A percentile compares a stretch with the other conserved stretches of the same genome.
Conservation (phyloP, 2,329 filamentous ascomycete genomes). For the Erysiphe pisi region DNA sequence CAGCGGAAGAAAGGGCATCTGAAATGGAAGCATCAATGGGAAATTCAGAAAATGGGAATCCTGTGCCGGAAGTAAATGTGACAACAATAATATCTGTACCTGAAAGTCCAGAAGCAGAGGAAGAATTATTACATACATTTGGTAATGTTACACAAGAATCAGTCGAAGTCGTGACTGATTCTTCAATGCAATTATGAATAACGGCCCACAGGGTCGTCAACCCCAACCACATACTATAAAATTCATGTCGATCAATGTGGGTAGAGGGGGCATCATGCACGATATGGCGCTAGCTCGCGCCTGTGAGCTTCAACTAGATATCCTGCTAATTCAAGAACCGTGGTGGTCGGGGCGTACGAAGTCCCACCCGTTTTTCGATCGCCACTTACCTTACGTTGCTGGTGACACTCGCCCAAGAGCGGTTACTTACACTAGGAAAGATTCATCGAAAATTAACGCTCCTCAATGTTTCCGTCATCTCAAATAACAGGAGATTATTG, state of each 20-base stretch:
- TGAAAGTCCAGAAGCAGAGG: too few relatives aligned
- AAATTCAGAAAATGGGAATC: too few relatives aligned
- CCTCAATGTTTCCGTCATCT: neutral
- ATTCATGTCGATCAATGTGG: slow-evolving; percentile 22
- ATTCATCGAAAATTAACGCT: neutral
- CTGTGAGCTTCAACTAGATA: neutral
- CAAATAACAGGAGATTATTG: neutral
- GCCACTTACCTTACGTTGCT: neutral
- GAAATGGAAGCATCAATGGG: too few relatives aligned
- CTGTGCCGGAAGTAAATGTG: too few relatives aligned
- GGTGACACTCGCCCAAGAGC: neutral
- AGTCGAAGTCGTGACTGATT: too few relatives aligned
- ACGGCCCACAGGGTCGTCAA: neutral
- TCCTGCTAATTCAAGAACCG: slow-evolving; percentile 5
- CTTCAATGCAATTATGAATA: too few relatives aligned
- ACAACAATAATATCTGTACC: too few relatives aligned
- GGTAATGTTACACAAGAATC: too few relatives aligned
- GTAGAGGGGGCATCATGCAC: neutral
- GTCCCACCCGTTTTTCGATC: neutral
- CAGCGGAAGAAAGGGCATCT: too few relatives aligned
- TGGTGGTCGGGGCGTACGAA: neutral
- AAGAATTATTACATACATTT: too few relatives aligned
- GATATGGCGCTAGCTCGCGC: slow-evolving; percentile 3
- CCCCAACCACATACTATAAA: neutral
- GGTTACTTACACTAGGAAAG: neutral